Evolutionary conservation across 257 asterid genomes (phyloP).

Genomic region (Buddleja alternifolia): DNA sequence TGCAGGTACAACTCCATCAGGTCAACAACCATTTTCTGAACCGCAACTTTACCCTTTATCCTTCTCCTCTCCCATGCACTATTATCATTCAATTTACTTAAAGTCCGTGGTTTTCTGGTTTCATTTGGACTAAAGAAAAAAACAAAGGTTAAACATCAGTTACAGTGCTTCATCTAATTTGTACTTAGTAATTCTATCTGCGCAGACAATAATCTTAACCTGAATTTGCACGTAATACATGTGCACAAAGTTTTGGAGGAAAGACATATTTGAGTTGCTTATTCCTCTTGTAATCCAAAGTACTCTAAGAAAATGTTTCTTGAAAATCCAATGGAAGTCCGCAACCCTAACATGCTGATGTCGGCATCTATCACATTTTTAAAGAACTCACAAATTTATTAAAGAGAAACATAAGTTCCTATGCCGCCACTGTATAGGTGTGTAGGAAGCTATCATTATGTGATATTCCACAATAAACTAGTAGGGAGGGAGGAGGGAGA

Average conservation of each 20-base stretch:
- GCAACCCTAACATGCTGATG: no score
- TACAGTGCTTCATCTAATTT: conserved; percentile 5
- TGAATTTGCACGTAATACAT: background rate
- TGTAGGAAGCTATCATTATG: no score
- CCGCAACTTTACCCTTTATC: conserved; percentile 95
- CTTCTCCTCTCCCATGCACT: conserved; percentile 94
- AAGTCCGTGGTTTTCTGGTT: conserved; percentile 68
- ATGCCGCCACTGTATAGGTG: no score
- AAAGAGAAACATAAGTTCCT: no score
- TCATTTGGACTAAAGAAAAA: conserved; percentile 75
- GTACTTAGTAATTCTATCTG: background rate
- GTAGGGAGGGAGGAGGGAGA: no score
- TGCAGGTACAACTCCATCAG: conserved; percentile 94
- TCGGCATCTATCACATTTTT: background rate
- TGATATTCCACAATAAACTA: no score
- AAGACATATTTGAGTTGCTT: background rate
- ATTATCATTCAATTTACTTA: conserved; percentile 86
- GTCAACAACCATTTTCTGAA: conserved; percentile 97
- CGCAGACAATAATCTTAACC: conserved; percentile 8
- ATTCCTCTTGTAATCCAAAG: no score
- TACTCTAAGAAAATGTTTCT: no score
- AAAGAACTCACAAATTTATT: no score
- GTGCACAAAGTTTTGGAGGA: background rate
- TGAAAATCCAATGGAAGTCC: no score
- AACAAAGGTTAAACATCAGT: conserved; percentile 25